Base-by-base conservation (phyloP, 1,284 basidiomycete genomes). In the Exobasidium rhododendri region DNA sequence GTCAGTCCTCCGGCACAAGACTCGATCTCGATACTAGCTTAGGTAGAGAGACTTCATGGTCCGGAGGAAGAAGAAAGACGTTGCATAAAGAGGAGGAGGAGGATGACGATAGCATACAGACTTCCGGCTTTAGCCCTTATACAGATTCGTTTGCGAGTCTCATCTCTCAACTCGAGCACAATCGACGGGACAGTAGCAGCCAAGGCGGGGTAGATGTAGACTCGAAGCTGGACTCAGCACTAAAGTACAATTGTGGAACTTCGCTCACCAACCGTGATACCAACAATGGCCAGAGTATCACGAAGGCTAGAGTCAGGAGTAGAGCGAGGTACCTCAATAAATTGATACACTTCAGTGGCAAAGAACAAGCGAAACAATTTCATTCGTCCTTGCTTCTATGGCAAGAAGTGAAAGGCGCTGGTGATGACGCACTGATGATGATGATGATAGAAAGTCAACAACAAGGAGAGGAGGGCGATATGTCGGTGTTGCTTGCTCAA, bases 121-220 rank as follows among this genome's bases (percentile, higher is more conserved):
- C n/a, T n/a, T n/a, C n/a, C n/a, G n/a, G n/a, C n/a, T n/a, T n/a
- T n/a, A n/a, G n/a, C n/a, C n/a, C n/a, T n/a, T n/a, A n/a, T n/a
- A n/a, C n/a, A n/a, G n/a, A n/a, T n/a, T n/a, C n/a, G n/a, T n/a
- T n/a, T n/a, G n/a, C n/a, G n/a, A n/a, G n/a, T n/a, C n/a, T n/a
- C n/a, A n/a, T n/a, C n/a, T n/a, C n/a, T n/a, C n/a, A n/a, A n/a
- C n/a, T n/a, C n/a, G n/a, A n/a, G n/a, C n/a, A n/a, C n/a, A n/a
- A n/a, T n/a, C n/a, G n/a, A n/a, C n/a, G n/a, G n/a, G n/a, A n/a
- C n/a, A n/a, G n/a, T n/a, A n/a, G n/a, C n/a, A n/a, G n/a, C n/a
- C n/a, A n/a, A n/a, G n/a, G n/a, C n/a, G 47, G 22, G 7, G 47
- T 50, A 24, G 47, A 50, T 50, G 7, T 50, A 31, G 47, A 20